phyloP scores from a whole-genome alignment of 257 asterid species.

The Solanum pinnatisectum region DNA sequence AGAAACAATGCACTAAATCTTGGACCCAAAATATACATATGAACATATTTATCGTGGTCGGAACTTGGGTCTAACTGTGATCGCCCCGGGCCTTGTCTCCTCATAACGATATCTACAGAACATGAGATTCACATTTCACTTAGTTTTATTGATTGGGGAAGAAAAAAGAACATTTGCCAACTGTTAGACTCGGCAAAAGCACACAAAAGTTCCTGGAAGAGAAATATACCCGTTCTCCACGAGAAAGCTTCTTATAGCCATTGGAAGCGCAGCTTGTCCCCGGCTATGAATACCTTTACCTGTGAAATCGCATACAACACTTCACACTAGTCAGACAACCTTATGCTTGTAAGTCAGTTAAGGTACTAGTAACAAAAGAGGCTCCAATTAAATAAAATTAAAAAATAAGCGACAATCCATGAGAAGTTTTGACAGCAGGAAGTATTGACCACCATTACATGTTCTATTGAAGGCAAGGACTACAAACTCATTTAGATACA shows the following conservation, averaged over 20 bases:
- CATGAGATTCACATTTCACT: neutral
- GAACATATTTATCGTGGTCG: slow-evolving; percentile 2
- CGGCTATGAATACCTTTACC: slow-evolving; percentile 85
- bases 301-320: slow-evolving; percentile 12
- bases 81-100: slow-evolving; percentile 62
- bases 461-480: neutral
- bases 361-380: neutral
- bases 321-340: neutral
- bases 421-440: neutral
- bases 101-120: slow-evolving; percentile 56
- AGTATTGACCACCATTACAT: neutral
- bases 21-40: neutral
- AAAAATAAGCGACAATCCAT: neutral
- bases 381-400: neutral
- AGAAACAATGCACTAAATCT: neutral
- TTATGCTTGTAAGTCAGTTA: neutral
- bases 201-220: neutral
- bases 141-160: neutral
- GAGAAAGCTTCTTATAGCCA: slow-evolving; percentile 66
- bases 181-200: neutral
- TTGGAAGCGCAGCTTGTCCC: slow-evolving; percentile 72
- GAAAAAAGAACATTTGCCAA: neutral
- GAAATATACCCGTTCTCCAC: slow-evolving; percentile 42
- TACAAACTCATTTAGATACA: neutral
- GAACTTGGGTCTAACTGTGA: slow-evolving; percentile 53